These are phyloP conservation scores for Colletotrichum agaves DNA, from an alignment of 2,329 filamentous ascomycete species.

Conservation along the genomic window DNA sequence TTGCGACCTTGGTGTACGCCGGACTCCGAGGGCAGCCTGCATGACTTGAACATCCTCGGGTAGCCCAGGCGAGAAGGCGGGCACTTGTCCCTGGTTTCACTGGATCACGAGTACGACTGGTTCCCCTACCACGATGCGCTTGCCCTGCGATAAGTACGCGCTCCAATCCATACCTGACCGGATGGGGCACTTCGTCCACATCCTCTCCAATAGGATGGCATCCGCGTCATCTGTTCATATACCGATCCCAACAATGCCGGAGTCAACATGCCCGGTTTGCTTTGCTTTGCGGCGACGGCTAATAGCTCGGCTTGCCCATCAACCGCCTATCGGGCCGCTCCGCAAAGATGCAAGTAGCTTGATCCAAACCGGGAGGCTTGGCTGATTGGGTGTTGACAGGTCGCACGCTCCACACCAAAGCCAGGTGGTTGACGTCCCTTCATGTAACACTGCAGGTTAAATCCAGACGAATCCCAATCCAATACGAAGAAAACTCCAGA, in stretches of 20 bases:
- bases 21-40: slow-evolving; percentile 18
- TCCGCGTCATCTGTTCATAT: slow-evolving; percentile 8
- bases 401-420: not conserved
- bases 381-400: slow-evolving; percentile 12
- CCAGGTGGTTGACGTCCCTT: slow-evolving; percentile 7
- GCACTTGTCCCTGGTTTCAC: slow-evolving; percentile 29
- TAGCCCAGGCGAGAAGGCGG: slow-evolving; percentile 5
- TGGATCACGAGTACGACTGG: slow-evolving; percentile 1
- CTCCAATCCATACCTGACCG: not conserved
- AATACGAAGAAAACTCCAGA: slow-evolving; percentile 5
- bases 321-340: slow-evolving; percentile 34
- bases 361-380: not conserved
- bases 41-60: slow-evolving; percentile 10
- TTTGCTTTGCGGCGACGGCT: slow-evolving; percentile 23
- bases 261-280: not conserved
- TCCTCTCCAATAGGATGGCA: not conserved
- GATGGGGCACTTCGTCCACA: not conserved
- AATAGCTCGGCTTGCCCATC: slow-evolving; percentile 10
- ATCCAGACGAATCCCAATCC: slow-evolving; percentile 4
- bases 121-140: slow-evolving; percentile 9
- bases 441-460: slow-evolving; percentile 5
- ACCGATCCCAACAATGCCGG: not conserved
- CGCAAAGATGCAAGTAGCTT: slow-evolving; percentile 21
- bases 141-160: slow-evolving; percentile 1
- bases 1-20: not conserved